These are phyloP conservation scores for Peribolospora baueri DNA, from an alignment of 768 basidiomycete genomes.

Conservation along the genomic window DNA sequence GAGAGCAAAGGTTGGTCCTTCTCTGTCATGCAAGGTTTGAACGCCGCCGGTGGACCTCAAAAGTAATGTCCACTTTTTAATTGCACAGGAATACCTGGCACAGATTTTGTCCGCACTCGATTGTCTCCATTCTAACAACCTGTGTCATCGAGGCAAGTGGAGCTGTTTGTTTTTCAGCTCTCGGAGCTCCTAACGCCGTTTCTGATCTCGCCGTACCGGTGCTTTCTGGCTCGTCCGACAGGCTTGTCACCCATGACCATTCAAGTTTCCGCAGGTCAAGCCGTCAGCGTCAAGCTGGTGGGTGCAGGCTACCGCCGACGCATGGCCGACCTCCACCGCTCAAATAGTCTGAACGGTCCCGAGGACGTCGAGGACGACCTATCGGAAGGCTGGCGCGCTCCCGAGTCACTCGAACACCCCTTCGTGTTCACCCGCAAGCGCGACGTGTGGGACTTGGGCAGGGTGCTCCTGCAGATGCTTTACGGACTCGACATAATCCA, in stretches of 20 bases:
- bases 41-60: too few species aligned
- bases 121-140: neutral
- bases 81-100: neutral
- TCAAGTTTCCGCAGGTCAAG: too few species aligned
- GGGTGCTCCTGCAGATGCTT: conserved; percentile 64
- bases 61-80: neutral
- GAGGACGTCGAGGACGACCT: conserved; percentile 13
- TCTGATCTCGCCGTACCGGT: too few species aligned
- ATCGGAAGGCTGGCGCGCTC: conserved; percentile 26
- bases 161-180: too few species aligned
- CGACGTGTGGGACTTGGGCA: conserved; percentile 59
- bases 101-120: neutral
- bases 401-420: conserved; percentile 53
- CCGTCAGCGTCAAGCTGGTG: conserved; percentile 33
- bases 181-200: too few species aligned
- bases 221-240: too few species aligned
- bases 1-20: too few species aligned
- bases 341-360: conserved; percentile 31
- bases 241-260: too few species aligned
- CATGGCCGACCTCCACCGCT: conserved; percentile 55
- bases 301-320: conserved; percentile 46
- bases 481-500: conserved; percentile 25
- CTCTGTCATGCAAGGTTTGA: too few species aligned
- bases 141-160: neutral
- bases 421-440: conserved; percentile 50